A percentile compares a stretch with the other conserved stretches of the same genome.
Conservation (phyloP, 192 early-diverging fungal genomes). For the Backusella circina region DNA sequence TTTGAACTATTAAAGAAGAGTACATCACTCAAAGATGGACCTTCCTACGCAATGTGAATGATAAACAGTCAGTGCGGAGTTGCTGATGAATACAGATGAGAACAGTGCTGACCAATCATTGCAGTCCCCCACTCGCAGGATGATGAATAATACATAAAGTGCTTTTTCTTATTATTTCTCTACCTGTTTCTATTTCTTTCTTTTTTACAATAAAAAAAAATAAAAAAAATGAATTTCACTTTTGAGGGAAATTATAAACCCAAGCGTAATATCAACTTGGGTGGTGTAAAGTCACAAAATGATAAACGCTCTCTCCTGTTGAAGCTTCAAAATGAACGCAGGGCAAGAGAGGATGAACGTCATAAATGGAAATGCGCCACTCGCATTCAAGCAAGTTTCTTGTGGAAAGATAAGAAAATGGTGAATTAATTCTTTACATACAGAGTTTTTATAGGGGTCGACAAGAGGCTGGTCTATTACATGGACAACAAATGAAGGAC, state of each 20-base stretch:
- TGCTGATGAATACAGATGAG: not conserved
- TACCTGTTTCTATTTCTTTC: not conserved
- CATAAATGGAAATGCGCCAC: constrained; percentile 46
- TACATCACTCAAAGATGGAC: not conserved
- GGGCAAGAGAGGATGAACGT: constrained; percentile 70
- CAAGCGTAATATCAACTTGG: constrained; percentile 78
- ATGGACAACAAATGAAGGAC: constrained; percentile 9
- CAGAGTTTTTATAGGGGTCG: constrained; percentile 62
- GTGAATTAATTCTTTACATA: not conserved
- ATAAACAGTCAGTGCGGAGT: not conserved
- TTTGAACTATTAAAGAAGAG: no score
- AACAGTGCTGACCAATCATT: not conserved
- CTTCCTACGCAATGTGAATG: not conserved
- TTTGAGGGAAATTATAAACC: constrained; percentile 84
- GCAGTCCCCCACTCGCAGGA: not conserved
- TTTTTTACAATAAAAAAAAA: not conserved
- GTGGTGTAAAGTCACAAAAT: constrained; percentile 63
- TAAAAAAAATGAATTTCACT: constrained; percentile 37
- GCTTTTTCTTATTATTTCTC: not conserved
- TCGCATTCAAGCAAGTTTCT: constrained; percentile 56
- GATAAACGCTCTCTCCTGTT: constrained; percentile 65
- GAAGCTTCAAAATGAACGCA: constrained; percentile 70
- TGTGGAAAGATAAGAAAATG: no score
- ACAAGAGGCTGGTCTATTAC: constrained; percentile 26
- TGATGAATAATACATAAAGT: not conserved